A percentile compares a stretch with the other conserved stretches of the same genome.
phyloP scores from a whole-genome alignment of 164 flowering plant genomes.

The Hamamelis virginiana region DNA sequence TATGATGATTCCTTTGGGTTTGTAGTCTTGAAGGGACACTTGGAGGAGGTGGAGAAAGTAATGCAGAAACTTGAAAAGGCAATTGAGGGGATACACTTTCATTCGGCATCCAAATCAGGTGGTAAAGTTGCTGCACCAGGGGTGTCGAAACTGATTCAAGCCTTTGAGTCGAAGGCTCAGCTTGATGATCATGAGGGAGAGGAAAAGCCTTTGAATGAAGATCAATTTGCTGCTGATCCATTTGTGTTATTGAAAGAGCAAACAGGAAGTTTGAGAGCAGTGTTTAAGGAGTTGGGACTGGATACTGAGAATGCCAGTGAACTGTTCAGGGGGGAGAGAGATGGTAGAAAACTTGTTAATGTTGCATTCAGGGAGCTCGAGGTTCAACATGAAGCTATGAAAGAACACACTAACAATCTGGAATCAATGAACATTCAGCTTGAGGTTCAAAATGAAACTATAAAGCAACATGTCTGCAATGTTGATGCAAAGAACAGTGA shows the following conservation, averaged over 20 bases:
- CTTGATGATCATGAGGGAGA: slow-evolving; percentile 50
- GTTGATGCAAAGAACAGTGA: slow-evolving; percentile 34
- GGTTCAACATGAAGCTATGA: slow-evolving; percentile 26
- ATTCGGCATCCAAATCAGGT: slow-evolving; percentile 39
- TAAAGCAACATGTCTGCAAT: slow-evolving; percentile 35
- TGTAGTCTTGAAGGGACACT: slow-evolving; percentile 31
- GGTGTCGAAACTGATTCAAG: slow-evolving; percentile 77
- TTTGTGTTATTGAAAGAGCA: slow-evolving; percentile 41
- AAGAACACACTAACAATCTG: slow-evolving; percentile 30
- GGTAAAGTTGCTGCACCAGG: slow-evolving; percentile 47
- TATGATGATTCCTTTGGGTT: slow-evolving; percentile 41
- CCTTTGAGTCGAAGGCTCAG: slow-evolving; percentile 75
- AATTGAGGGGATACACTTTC: slow-evolving; percentile 54
- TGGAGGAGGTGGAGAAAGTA: slow-evolving; percentile 53
- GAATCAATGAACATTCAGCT: slow-evolving; percentile 56
- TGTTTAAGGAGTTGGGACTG: slow-evolving; percentile 43
- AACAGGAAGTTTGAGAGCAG: slow-evolving; percentile 34
- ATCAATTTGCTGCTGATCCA: slow-evolving; percentile 32
- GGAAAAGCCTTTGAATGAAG: slow-evolving; percentile 31
- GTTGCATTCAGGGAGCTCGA: slow-evolving; percentile 28
- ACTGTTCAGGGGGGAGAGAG: slow-evolving; percentile 33
- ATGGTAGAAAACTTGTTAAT: slow-evolving; percentile 28
- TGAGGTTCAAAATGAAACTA: slow-evolving; percentile 46
- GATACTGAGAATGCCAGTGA: slow-evolving; percentile 43
- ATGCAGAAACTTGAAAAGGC: slow-evolving; percentile 67